These are phyloP conservation scores for Candida verbasci DNA, from an alignment of 805 yeast genomes.

Conservation along the genomic window DNA sequence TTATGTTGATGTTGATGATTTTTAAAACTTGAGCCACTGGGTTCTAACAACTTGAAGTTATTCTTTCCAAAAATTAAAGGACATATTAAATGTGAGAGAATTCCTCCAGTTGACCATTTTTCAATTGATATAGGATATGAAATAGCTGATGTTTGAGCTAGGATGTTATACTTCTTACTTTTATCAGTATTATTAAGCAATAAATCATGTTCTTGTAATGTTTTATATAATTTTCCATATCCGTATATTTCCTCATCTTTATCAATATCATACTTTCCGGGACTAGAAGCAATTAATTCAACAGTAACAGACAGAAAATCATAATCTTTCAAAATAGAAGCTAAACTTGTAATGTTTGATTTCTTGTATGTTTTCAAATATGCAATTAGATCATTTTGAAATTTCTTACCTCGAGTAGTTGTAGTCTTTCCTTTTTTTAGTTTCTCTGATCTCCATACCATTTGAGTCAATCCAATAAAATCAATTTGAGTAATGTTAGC, in stretches of 20 bases:
- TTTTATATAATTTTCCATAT: conserved; percentile 43
- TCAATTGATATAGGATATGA: conserved; percentile 37
- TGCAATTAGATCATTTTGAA: conserved; percentile 40
- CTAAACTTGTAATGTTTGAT: conserved; percentile 20
- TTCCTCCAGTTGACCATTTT: conserved; percentile 28
- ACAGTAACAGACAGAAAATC: conserved; percentile 48
- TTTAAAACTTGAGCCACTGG: conserved; percentile 19
- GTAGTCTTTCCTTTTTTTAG: conserved; percentile 14
- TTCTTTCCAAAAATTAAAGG: conserved; percentile 36
- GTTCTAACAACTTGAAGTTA: conserved; percentile 19
- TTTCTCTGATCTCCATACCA: conserved; percentile 59
- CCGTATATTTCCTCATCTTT: conserved; percentile 35
- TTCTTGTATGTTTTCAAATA: conserved; percentile 45
- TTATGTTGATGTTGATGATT: conserved; percentile 20
- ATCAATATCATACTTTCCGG: conserved; percentile 32
- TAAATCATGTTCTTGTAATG: conserved; percentile 31
- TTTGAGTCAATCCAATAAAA: conserved; percentile 56
- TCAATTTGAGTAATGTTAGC: conserved; percentile 56
- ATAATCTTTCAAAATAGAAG: conserved; percentile 22
- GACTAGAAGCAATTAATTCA: conserved; percentile 53
- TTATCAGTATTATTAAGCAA: conserved; percentile 15
- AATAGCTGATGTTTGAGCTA: conserved; percentile 47
- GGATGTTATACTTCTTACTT: conserved; percentile 19
- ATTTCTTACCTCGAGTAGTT: conserved; percentile 18
- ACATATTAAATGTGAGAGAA: conserved; percentile 45